These are phyloP conservation scores for Veloporphyrellus conicus DNA, from an alignment of 1,284 basidiomycete genomes.

Conservation along the genomic window DNA sequence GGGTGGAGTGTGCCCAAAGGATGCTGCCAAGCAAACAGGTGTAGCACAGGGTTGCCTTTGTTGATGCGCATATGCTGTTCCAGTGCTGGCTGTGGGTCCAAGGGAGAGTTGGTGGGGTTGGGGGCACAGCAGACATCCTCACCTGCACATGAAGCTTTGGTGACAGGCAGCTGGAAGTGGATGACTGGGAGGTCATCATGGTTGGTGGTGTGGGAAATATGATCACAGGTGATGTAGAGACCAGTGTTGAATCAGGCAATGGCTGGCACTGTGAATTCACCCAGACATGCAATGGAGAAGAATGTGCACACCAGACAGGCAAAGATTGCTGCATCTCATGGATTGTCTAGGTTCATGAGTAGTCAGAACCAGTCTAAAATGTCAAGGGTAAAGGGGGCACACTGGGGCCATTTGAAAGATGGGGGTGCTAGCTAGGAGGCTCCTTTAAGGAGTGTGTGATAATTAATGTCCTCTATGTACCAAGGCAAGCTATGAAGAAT, in stretches of 20 bases:
- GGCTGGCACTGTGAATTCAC: conserved; percentile 6
- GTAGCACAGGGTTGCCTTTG: too few relatives aligned
- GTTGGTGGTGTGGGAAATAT: background rate
- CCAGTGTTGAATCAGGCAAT: background rate
- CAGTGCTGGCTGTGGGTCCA: too few relatives aligned
- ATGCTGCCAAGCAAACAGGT: too few relatives aligned
- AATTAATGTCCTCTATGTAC: too few relatives aligned
- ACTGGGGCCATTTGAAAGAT: rapidly evolving
- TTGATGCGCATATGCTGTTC: too few relatives aligned
- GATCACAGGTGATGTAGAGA: too few relatives aligned
- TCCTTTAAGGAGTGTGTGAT: background rate
- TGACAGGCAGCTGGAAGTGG: background rate
- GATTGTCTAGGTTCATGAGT: background rate
- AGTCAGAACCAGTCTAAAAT: background rate
- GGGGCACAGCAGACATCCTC: background rate
- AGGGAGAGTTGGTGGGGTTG: too few relatives aligned
- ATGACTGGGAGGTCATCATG: background rate
- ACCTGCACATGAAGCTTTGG: rapidly evolving
- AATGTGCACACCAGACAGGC: background rate
- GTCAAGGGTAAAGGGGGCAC: background rate
- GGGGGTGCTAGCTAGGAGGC: background rate
- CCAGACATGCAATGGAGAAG: background rate
- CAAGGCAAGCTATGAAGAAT: too few relatives aligned
- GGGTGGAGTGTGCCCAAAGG: too few relatives aligned
- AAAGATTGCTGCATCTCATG: background rate